A percentile compares a stretch with the other conserved stretches of the same genome.
Conservation (phyloP, 805 yeast species). For the Candida chauliodis region DNA sequence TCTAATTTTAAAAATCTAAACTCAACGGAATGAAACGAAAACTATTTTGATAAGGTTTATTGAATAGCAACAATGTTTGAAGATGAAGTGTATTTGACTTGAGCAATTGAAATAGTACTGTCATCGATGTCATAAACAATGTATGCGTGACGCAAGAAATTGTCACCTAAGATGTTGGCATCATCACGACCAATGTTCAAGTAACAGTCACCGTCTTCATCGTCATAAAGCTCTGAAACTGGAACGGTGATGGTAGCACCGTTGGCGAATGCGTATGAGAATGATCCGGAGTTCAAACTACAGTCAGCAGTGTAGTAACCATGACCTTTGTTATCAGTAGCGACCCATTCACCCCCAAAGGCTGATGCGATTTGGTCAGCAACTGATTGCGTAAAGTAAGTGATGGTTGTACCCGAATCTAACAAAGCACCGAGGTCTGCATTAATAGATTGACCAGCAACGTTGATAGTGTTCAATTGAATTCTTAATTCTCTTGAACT, state of each 20-base stretch:
- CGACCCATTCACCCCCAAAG: constrained; percentile 16
- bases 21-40: too few relatives aligned
- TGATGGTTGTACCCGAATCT: constrained; percentile 35
- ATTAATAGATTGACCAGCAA: constrained; percentile 16
- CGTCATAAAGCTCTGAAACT: constrained; percentile 13
- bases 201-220: constrained; percentile 34
- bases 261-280: constrained; percentile 15
- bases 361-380: constrained; percentile 11
- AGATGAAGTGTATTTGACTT: too few relatives aligned
- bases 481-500: constrained; percentile 28
- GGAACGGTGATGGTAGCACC: constrained; percentile 1
- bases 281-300: constrained; percentile 6
- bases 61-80: constrained; percentile 11
- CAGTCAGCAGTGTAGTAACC: constrained; percentile 46
- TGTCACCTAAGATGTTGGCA: constrained; percentile 49
- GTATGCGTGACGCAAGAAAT: too few relatives aligned
- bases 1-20: too few relatives aligned
- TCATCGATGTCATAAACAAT: constrained; percentile 62
- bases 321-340: constrained; percentile 12
- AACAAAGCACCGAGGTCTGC: constrained; percentile 22
- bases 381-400: constrained; percentile 41
- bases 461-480: constrained; percentile 37
- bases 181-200: constrained; percentile 12
- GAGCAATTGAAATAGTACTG: constrained; percentile 53
- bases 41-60: background rate